A percentile compares a stretch with the other conserved stretches of the same genome.
Evolutionary conservation across 495 filamentous ascomycete genomes (phyloP).

Genomic region (Trichoderma gamsii): DNA sequence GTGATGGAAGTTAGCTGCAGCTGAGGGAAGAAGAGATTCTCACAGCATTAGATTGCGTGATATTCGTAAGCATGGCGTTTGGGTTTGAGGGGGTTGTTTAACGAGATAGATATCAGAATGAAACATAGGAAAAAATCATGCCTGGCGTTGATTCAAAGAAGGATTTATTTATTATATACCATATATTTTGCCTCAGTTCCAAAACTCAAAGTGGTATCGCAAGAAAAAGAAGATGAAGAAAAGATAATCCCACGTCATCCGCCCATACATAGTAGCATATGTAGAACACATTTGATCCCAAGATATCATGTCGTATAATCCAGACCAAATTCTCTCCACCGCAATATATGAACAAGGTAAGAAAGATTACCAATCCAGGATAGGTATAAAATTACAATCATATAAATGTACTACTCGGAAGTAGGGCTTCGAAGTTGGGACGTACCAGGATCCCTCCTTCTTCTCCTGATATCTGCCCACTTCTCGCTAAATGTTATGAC

Average conservation of each 20-base stretch:
- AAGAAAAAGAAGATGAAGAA: not conserved
- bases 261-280: not conserved
- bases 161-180: too few relatives aligned
- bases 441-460: constrained; percentile 15
- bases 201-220: not conserved
- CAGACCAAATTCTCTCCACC: not conserved
- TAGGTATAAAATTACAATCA: not conserved
- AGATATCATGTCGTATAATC: not conserved
- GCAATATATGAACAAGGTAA: not conserved
- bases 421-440: constrained; percentile 9
- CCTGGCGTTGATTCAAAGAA: too few relatives aligned
- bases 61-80: too few relatives aligned
- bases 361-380: not conserved
- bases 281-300: not conserved
- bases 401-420: not conserved
- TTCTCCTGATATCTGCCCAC: constrained; percentile 21
- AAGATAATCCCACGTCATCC: not conserved
- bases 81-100: too few relatives aligned
- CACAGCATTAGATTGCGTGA: not conserved
- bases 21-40: not conserved
- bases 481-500: constrained; percentile 27
- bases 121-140: too few relatives aligned
- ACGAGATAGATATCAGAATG: too few relatives aligned
- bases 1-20: not conserved
- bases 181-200: too few relatives aligned